Conservation (phyloP, 139 green algal species). For the Chlorella sp. region DNA sequence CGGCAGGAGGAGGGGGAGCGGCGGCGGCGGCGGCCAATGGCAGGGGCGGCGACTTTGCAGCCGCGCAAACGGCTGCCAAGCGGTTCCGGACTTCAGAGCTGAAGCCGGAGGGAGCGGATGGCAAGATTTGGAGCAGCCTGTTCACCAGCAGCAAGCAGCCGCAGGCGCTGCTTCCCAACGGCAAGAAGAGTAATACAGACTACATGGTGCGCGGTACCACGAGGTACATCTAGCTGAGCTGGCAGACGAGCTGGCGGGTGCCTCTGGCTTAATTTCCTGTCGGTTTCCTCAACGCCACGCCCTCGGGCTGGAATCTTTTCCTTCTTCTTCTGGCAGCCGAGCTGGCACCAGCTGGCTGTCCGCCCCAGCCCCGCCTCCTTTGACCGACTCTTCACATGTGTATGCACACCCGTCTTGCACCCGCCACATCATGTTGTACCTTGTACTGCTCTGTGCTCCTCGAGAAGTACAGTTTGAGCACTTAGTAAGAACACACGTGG, state of each 20-base stretch:
- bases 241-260: background rate
- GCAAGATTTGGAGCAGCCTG: constrained; percentile 44
- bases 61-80: constrained; percentile 14
- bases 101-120: constrained; percentile 32
- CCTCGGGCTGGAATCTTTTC: too few species aligned
- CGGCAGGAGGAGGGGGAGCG: background rate
- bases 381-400: too few species aligned
- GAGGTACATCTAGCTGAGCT: background rate
- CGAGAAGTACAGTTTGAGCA: too few species aligned
- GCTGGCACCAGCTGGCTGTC: too few species aligned
- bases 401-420: too few species aligned
- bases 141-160: constrained; percentile 39
- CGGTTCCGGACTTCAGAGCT: constrained; percentile 33
- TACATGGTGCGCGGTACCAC: constrained; percentile 26
- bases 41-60: background rate
- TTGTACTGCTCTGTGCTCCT: too few species aligned
- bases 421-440: too few species aligned
- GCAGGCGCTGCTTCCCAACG: background rate
- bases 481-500: too few species aligned
- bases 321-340: too few species aligned
- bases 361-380: too few species aligned
- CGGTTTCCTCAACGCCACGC: too few species aligned
- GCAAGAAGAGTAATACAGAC: constrained; percentile 9
- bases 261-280: background rate
- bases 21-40: constrained; percentile 8